Evolutionary conservation across 2,329 filamentous ascomycete genomes (phyloP).

Genomic region (Exserohilum rostratum): DNA sequence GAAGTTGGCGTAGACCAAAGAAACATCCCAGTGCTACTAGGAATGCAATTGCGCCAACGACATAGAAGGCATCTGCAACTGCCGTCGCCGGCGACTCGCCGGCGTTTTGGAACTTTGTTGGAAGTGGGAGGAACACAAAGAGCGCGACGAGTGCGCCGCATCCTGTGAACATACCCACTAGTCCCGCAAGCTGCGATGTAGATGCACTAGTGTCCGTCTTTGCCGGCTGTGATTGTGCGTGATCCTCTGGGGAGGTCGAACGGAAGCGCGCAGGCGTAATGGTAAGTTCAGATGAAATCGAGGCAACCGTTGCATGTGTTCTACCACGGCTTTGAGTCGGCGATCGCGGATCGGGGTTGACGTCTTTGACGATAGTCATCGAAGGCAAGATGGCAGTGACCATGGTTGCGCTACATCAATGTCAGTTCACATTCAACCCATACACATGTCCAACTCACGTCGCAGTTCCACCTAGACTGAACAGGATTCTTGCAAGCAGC

Average conservation of each 20-base stretch:
- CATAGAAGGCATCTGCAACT: conserved; percentile 84
- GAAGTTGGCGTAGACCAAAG: conserved; percentile 71
- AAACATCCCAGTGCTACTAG: conserved; percentile 76
- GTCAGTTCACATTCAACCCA: conserved; percentile 17
- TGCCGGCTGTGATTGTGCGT: conserved; percentile 10
- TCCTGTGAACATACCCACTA: conserved; percentile 91
- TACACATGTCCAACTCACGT: conserved; percentile 59
- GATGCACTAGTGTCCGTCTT: conserved; percentile 46
- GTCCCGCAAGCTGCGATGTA: conserved; percentile 75
- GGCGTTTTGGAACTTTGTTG: conserved; percentile 75
- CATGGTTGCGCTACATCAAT: conserved; percentile 72
- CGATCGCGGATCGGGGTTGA: conserved; percentile 33
- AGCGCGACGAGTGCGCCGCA: conserved; percentile 88
- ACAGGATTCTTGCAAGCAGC: conserved; percentile 80
- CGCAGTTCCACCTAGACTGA: conserved; percentile 90
- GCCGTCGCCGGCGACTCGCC: conserved; percentile 76
- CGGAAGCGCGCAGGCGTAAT: conserved; percentile 68
- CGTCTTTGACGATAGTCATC: conserved; percentile 55
- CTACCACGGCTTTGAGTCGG: conserved; percentile 42
- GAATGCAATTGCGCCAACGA: conserved; percentile 76
- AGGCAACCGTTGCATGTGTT: conserved; percentile 67
- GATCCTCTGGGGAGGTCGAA: conserved; percentile 35
- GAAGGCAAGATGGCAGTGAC: conserved; percentile 91
- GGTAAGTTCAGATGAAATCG: conserved; percentile 74
- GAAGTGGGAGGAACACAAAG: conserved; percentile 81